Conservation (phyloP, 345 rosid genomes). For the Mercurialis annua region DNA sequence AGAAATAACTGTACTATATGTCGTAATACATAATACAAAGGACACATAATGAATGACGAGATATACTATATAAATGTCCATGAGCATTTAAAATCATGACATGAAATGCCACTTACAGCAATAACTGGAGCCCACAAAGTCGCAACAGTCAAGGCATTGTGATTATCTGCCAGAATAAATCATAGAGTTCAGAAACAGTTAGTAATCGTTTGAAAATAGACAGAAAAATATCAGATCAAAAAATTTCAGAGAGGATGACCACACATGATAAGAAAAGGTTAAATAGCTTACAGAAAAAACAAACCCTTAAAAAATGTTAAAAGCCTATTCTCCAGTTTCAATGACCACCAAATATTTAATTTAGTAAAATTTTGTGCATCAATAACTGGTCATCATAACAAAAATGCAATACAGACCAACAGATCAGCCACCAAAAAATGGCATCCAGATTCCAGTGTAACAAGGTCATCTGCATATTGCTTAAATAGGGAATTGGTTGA, state of each 20-base stretch:
- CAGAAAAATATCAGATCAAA: not conserved
- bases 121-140: constrained; percentile 90
- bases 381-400: not conserved
- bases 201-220: not conserved
- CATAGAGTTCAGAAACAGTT: not conserved
- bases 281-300: not conserved
- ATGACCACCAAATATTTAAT: too few relatives aligned
- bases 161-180: constrained; percentile 75
- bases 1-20: not conserved
- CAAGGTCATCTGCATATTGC: not conserved
- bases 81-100: not conserved
- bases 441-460: not conserved
- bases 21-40: not conserved
- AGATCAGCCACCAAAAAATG: not conserved
- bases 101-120: constrained; percentile 60
- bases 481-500: not conserved
- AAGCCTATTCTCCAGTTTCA: too few relatives aligned
- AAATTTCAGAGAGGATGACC: not conserved
- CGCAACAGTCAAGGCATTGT: constrained; percentile 77
- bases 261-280: not conserved
- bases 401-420: not conserved
- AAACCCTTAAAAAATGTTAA: not conserved
- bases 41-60: not conserved
- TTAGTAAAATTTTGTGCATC: not conserved
- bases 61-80: not conserved